These are phyloP conservation scores for Cyberlindnera mississippiensis DNA, from an alignment of 805 yeast species.

Conservation along the genomic window DNA sequence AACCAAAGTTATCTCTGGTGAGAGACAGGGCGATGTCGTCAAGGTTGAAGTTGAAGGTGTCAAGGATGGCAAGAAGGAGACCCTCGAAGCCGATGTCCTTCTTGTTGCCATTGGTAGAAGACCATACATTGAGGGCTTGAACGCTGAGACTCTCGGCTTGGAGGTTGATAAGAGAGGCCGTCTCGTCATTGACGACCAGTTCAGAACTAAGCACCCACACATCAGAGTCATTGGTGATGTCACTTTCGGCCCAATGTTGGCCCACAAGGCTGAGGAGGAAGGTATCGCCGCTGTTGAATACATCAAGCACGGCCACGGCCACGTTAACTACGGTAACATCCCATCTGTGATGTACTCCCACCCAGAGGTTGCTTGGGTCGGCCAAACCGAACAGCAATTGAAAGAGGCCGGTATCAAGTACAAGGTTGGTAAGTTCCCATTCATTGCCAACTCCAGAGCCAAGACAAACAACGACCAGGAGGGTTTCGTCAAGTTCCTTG, in stretches of 20 bases:
- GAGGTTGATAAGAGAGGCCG: constrained; percentile 92
- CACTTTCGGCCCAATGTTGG: constrained; percentile 98
- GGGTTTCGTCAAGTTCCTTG: constrained; percentile 92
- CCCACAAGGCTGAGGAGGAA: constrained; percentile 99
- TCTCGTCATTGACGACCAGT: constrained; percentile 90
- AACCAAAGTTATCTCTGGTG: constrained; percentile 86
- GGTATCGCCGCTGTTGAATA: constrained; percentile 98
- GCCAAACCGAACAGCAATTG: constrained; percentile 91
- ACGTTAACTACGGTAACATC: constrained; percentile 95
- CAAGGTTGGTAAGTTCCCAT: constrained; percentile 97
- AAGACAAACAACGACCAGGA: constrained; percentile 97
- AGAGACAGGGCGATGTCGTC: constrained; percentile 84
- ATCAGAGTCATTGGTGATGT: constrained; percentile 98
- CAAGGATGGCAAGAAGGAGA: constrained; percentile 77
- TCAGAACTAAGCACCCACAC: constrained; percentile 86
- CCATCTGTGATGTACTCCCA: constrained; percentile 99
- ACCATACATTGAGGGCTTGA: constrained; percentile 88
- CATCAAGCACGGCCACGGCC: constrained; percentile 92
- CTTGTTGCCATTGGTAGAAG: constrained; percentile 98
- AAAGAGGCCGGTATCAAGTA: constrained; percentile 88
- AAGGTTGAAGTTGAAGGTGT: constrained; percentile 84
- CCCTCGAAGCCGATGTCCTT: constrained; percentile 84
- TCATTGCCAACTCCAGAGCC: constrained; percentile 98
- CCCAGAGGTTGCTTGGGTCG: constrained; percentile 99
- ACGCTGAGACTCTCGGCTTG: constrained; percentile 83